Evolutionary conservation across 805 yeast species (phyloP), one percentile per base, ranked within the genome.

Genomic region (Schwanniomyces sp.): DNA sequence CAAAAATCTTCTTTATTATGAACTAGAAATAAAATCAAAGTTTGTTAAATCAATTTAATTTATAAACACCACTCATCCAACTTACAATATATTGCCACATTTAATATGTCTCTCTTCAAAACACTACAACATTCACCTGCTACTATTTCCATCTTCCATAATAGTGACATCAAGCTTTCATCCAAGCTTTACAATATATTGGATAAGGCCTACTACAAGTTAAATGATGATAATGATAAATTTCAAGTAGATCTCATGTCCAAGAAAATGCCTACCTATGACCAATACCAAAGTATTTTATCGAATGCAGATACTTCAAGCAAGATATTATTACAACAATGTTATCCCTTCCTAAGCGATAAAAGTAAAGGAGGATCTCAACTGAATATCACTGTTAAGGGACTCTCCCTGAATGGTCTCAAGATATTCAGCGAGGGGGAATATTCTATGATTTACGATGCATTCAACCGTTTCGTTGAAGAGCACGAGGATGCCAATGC

Each of bases 121-220:
- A 64, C 75, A 11, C 62, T 73, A 43, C 78, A 73, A 47, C 57
- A 61, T 57, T 61, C 72, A 9, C 75, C 76, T 6, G 74, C 75
- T 39, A 69, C 72, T 8, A 63, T 73, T 39, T 56, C 70, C 44
- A 70, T 73, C 34, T 73, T 72, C 61, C 76, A 72, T 57, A 70
- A 69, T 54, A 54, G 64, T 30, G 63, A 61, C 34, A 54, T 71
- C 37, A 70, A 74, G 3, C 57, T 59, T 25, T 66, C 69, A 47
- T 59, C 61, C 5, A 57, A 58, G 21, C 58, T 73, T 18, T 66
- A 63, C 51, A 58, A 64, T 30, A 45, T 55, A 6, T 62, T 73
- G 48, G 62, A 63, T 40, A 57, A 59, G 47, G 72, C 76, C 1
- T 58, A 61, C 49, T 46, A 29, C 42, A 59, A 61, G 29, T 51